Base-by-base conservation (phyloP, 1,284 basidiomycete species). In the Ceratobasidium theobromae region DNA sequence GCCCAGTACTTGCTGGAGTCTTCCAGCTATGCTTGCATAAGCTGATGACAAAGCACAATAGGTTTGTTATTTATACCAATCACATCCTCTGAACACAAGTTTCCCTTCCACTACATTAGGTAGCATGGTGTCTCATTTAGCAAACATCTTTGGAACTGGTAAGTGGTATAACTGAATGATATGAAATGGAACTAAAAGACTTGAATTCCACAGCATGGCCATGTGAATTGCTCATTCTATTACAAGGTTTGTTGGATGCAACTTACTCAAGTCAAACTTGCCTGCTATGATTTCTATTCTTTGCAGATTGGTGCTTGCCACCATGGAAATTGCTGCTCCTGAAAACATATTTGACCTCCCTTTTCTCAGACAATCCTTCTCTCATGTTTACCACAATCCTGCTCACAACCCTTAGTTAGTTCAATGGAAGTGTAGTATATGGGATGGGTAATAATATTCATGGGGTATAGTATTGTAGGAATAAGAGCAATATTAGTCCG, bases 361-460 rank as follows among this genome's bases (percentile, higher is more conserved):
- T 98, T 96, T 78, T 98, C 95, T 1, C 95, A 98, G 74, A 99
- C 97, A 1, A 95, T 99, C 45, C 83, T 99, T 23, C 84, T 99
- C 18, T 93, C 95, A 99, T 74, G 95, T 99, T 54, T 99, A 98
- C 77, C 95, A 98, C 77, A 99, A 99, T 77, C 97, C 97, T 0
- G 90, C 91, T 1, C 91, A 96, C 72, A 90, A 94, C 74, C 91
- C 93, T n/a, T n/a, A n/a, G n/a, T n/a, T n/a, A n/a, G n/a, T n/a
- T n/a, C n/a, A n/a, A n/a, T n/a, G n/a, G n/a, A n/a, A n/a, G n/a
- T n/a, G n/a, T n/a, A n/a, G n/a, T n/a, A n/a, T n/a, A n/a, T n/a
- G n/a, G n/a, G n/a, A n/a, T n/a, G n/a, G n/a, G n/a, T n/a, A n/a
- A n/a, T n/a, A n/a, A n/a, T n/a, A n/a, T n/a, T n/a, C n/a, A n/a